Evolutionary conservation across 768 basidiomycete genomes (phyloP).

Genomic region (Phaeotremella skinneri): DNA sequence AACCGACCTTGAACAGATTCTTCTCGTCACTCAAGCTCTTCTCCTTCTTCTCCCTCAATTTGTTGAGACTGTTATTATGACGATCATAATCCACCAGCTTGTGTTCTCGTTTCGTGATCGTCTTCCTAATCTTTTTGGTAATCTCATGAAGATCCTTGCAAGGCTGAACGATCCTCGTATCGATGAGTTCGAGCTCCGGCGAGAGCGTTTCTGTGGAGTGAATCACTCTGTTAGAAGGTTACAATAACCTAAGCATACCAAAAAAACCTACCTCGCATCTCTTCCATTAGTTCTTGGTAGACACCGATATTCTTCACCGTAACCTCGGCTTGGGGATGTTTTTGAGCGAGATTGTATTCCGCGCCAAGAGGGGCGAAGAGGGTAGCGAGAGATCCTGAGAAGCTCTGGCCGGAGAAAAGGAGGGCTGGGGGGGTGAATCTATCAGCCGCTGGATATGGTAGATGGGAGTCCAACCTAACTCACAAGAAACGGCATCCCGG

Average conservation of each 20-base stretch:
- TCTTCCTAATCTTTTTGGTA: conserved; percentile 87
- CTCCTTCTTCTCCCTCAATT: conserved; percentile 97
- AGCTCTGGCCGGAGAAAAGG: conserved; percentile 51
- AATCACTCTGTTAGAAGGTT: not conserved
- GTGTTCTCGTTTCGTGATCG: conserved; percentile 92
- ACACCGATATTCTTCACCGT: conserved; percentile 74
- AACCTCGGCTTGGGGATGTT: conserved; percentile 71
- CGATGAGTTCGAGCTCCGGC: conserved; percentile 93
- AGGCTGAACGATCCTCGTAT: conserved; percentile 77
- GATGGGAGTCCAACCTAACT: conserved; percentile 37
- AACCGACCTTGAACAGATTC: conserved; percentile 83
- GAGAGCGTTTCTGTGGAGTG: conserved; percentile 59
- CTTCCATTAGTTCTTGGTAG: conserved; percentile 74
- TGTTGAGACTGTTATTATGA: conserved; percentile 90
- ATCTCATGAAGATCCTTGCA: conserved; percentile 83
- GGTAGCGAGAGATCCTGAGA: conserved; percentile 51
- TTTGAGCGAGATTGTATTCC: conserved; percentile 75
- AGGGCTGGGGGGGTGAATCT: conserved; percentile 48
- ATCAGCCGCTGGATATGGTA: not conserved
- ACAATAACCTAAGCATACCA: conserved; percentile 3
- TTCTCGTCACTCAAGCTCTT: conserved; percentile 95
- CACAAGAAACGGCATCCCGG: conserved; percentile 72
- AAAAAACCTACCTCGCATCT: conserved; percentile 59
- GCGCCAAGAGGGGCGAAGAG: conserved; percentile 53
- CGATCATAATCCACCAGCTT: conserved; percentile 96